Evolutionary conservation across 2,329 filamentous ascomycete genomes (phyloP).

Genomic region (Exophiala aquamarina): DNA sequence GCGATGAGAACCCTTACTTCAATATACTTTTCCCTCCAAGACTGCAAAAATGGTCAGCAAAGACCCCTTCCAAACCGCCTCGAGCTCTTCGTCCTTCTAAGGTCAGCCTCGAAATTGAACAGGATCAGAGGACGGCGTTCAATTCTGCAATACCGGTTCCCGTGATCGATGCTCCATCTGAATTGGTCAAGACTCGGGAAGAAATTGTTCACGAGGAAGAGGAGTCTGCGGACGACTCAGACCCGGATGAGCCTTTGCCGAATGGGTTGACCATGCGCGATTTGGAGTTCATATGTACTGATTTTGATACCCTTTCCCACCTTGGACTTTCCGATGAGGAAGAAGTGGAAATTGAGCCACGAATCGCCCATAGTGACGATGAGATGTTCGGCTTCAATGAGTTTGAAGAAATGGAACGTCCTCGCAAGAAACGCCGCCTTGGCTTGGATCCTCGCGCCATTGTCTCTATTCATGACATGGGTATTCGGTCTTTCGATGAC

Average conservation of each 20-base stretch:
- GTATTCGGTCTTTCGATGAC: slow-evolving; percentile 74
- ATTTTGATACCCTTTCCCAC: slow-evolving; percentile 71
- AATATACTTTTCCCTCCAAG: slow-evolving; percentile 81
- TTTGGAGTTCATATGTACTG: slow-evolving; percentile 79
- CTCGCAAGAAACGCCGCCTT: slow-evolving; percentile 67
- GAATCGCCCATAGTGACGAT: slow-evolving; percentile 38
- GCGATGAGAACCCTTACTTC: slow-evolving; percentile 73
- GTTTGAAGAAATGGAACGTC: slow-evolving; percentile 48
- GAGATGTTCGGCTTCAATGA: slow-evolving; percentile 62
- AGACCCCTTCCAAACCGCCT: slow-evolving; percentile 74
- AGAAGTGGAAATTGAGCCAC: slow-evolving; percentile 31
- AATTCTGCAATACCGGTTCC: slow-evolving; percentile 54
- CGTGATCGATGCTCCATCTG: slow-evolving; percentile 10
- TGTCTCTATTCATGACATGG: slow-evolving; percentile 56
- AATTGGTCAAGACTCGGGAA: slow-evolving; percentile 41
- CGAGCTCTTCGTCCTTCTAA: slow-evolving; percentile 85
- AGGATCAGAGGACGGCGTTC: slow-evolving; percentile 84
- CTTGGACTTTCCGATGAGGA: slow-evolving; percentile 39
- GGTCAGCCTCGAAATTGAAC: slow-evolving; percentile 78
- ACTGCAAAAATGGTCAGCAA: slow-evolving; percentile 70
- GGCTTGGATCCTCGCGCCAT: slow-evolving; percentile 46
- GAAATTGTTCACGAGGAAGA: slow-evolving; percentile 45
- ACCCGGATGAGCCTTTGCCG: slow-evolving; percentile 61
- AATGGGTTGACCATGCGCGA: slow-evolving; percentile 77
- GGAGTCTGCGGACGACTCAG: slow-evolving; percentile 51